phyloP scores from a whole-genome alignment of 768 basidiomycete species.

The Boletus speciosus region DNA sequence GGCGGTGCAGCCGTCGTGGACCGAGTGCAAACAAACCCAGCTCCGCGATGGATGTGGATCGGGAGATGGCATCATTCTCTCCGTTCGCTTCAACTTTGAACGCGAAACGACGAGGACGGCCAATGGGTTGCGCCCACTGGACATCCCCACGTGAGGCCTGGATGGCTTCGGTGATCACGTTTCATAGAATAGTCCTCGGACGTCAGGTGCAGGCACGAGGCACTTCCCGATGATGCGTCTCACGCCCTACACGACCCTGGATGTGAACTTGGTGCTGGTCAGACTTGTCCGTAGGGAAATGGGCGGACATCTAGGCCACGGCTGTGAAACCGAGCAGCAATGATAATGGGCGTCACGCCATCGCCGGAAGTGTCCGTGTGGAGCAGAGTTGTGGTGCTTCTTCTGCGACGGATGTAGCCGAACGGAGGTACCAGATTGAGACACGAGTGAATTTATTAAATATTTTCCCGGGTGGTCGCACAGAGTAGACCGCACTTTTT shows the following conservation, averaged over 20 bases:
- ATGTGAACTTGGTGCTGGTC: neutral
- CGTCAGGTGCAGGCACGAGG: constrained; percentile 32
- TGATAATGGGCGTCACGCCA: constrained; percentile 10
- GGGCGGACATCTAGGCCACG: constrained; percentile 1
- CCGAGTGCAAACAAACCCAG: too few relatives aligned
- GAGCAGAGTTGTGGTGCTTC: constrained; percentile 13
- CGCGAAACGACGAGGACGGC: too few relatives aligned
- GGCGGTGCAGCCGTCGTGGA: too few relatives aligned
- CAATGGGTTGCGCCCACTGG: too few relatives aligned
- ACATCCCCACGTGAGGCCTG: constrained; percentile 9
- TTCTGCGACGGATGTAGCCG: constrained; percentile 22
- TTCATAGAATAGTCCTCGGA: constrained; percentile 31
- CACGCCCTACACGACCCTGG: constrained; percentile 30
- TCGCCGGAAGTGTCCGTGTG: constrained; percentile 24
- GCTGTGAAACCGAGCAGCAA: neutral
- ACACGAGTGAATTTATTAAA: constrained; percentile 3
- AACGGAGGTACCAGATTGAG: constrained; percentile 25
- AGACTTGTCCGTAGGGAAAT: neutral
- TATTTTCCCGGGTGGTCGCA: constrained; percentile 1
- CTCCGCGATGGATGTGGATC: too few relatives aligned
- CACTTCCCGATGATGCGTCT: constrained; percentile 20
- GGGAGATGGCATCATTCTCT: too few relatives aligned
- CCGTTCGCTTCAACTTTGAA: too few relatives aligned
- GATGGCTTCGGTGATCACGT: neutral
- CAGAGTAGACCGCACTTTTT: neutral